These are phyloP conservation scores for Fusarium equiseti DNA, from an alignment of 2,329 filamentous ascomycete species.

Conservation along the genomic window DNA sequence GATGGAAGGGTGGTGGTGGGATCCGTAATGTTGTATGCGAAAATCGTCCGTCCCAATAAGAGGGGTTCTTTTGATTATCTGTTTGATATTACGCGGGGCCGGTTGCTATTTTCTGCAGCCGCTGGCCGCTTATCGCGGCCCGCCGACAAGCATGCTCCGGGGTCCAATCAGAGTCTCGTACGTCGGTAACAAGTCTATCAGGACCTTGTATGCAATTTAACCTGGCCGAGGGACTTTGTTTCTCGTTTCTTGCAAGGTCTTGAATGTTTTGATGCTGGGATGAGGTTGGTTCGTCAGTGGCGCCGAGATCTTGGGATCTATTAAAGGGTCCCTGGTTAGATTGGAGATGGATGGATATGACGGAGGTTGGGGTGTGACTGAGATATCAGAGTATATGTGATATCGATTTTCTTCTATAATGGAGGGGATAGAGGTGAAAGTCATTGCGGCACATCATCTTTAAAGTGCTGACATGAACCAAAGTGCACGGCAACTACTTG, in stretches of 20 bases:
- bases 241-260: conserved; percentile 27
- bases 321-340: conserved; percentile 6
- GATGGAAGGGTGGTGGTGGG: conserved; percentile 25
- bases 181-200: conserved; percentile 8
- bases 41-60: conserved; percentile 24
- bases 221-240: conserved; percentile 24
- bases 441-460: background rate
- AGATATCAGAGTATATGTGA: background rate
- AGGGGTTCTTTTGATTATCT: background rate
- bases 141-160: conserved; percentile 25
- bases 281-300: conserved; percentile 30
- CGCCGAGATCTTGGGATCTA: conserved; percentile 37
- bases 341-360: conserved; percentile 10
- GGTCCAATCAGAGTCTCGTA: conserved; percentile 29
- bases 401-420: background rate
- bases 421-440: background rate
- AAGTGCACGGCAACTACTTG: background rate
- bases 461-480: background rate
- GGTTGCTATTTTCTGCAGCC: conserved; percentile 47
- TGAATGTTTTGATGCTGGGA: conserved; percentile 22
- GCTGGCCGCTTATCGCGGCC: conserved; percentile 46
- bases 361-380: conserved; percentile 7
- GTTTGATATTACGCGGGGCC: conserved; percentile 26
- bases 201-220: conserved; percentile 26
- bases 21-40: conserved; percentile 4